These are phyloP conservation scores for Chlamydomonas incerta DNA, from an alignment of 139 green algal genomes.

Conservation along the genomic window DNA sequence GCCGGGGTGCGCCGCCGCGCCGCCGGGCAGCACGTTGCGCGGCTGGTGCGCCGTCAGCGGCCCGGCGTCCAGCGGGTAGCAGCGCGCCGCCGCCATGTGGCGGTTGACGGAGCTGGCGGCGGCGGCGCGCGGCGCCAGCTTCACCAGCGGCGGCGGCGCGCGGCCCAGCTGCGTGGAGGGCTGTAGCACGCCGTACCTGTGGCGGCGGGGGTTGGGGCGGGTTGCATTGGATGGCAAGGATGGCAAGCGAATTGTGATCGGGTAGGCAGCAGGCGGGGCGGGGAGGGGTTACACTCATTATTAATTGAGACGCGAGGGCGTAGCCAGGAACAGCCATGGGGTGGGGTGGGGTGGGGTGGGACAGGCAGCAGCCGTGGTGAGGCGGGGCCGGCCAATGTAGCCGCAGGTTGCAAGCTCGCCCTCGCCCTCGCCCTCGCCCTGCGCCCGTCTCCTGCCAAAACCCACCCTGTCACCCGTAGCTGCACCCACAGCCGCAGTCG, in stretches of 20 bases:
- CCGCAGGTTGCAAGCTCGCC: background rate
- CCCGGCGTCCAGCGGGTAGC: constrained; percentile 48
- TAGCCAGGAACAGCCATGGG: too few relatives aligned
- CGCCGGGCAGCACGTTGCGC: constrained; percentile 25
- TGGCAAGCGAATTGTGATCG: too few relatives aligned
- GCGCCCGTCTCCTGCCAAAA: too few relatives aligned
- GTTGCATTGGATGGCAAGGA: too few relatives aligned
- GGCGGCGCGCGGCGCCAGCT: constrained; percentile 18
- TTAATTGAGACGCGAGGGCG: too few relatives aligned
- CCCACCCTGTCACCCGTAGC: too few relatives aligned
- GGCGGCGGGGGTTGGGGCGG: too few relatives aligned
- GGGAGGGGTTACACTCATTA: too few relatives aligned
- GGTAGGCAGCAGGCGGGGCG: background rate
- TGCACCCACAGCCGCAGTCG: too few relatives aligned
- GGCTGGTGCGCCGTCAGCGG: constrained; percentile 36
- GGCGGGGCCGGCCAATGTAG: too few relatives aligned
- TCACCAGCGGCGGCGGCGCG: constrained; percentile 42
- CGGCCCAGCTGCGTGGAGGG: constrained; percentile 34
- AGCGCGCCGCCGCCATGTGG: constrained; percentile 22
- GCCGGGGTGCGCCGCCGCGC: constrained; percentile 36
- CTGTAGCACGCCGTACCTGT: constrained; percentile 62
- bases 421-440: background rate
- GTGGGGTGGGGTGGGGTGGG: too few relatives aligned
- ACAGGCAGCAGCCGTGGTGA: too few relatives aligned
- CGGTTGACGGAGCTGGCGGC: background rate